phyloP scores from a whole-genome alignment of 176 grass and related monocot species.

The Musa itinerans region DNA sequence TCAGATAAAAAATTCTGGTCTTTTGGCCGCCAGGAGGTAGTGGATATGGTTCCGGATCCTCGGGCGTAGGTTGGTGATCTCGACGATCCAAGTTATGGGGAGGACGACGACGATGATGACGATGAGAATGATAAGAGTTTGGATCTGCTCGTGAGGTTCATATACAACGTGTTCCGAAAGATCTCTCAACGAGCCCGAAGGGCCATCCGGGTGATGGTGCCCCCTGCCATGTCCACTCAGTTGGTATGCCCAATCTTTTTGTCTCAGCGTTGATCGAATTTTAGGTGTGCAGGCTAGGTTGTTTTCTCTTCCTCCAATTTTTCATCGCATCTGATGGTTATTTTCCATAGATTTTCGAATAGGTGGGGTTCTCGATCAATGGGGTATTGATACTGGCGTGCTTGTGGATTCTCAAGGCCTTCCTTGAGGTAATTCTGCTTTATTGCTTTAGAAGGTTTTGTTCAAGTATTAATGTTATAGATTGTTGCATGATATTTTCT shows the following conservation, averaged over 20 bases:
- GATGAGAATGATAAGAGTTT: slow-evolving; percentile 63
- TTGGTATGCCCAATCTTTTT: slow-evolving; percentile 32
- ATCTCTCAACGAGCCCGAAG: slow-evolving; percentile 50
- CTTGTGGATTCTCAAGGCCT: too few species aligned
- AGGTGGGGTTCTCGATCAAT: too few species aligned
- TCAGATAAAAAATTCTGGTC: neutral
- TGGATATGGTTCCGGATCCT: slow-evolving; percentile 46
- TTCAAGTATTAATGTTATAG: too few species aligned
- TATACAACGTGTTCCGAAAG: slow-evolving; percentile 44
- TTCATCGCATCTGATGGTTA: too few species aligned
- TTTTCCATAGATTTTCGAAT: too few species aligned
- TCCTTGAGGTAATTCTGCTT: too few species aligned
- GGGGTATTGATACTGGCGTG: too few species aligned
- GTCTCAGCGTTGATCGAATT: neutral
- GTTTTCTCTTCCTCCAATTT: too few species aligned
- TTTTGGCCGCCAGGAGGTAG: slow-evolving; percentile 23
- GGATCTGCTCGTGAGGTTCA: slow-evolving; percentile 29
- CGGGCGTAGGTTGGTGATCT: slow-evolving; percentile 56
- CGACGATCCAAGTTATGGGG: slow-evolving; percentile 1
- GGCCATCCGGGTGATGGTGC: slow-evolving; percentile 67
- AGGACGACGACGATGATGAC: slow-evolving; percentile 11
- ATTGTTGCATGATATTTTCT: too few species aligned
- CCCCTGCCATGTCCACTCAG: slow-evolving; percentile 70
- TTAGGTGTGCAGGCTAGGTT: too few species aligned
- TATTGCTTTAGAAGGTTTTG: too few species aligned